Base-by-base conservation (phyloP, 2,329 filamentous ascomycete species). In the Neocucurbitaria cava region DNA sequence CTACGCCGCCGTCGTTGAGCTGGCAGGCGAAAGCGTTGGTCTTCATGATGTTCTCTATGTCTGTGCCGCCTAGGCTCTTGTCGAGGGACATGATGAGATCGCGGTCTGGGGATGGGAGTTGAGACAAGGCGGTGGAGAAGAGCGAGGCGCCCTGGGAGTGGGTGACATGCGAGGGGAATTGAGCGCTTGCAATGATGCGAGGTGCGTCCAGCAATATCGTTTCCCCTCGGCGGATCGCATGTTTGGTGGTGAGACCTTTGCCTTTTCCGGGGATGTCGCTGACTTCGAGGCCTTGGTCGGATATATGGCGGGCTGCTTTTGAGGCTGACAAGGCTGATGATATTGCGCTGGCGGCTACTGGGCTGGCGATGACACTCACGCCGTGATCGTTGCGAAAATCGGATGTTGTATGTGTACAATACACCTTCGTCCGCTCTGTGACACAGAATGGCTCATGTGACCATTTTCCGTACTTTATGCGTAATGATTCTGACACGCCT, bases 11-110 rank as follows among this genome's bases (percentile, higher is more conserved):
- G 30, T 69, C 66, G 10, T 58, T 33, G n/a, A 66, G 40, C 15
- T 58, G 58, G 20, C 66, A 69, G 3, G 61, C 59, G 47, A 69
- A 69, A 1, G 64, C 52, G 39, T 67, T 69, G 13, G 64, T 69
- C 44, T 69, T 63, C 49, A 69, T 52, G 17, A 66, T 54, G 33
- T 62, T 55, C 36, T 66, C 62, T 11, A 65, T 52, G 15, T 52
- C 56, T 5, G 49, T 59, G 11, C 58, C 58, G 8, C 57, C 56
- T 15, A 55, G 30, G 44, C 59, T 62, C 31, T 59, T 60, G 24
- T 67, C 64, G 5, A 69, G 47, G 7, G 46, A 40, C 3, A 61
- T 36, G 4, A 69, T 54, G 2, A 46, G 30, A 7, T 45, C 11
- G 1, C 49, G 51, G 26, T 66, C 61, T 9, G 20, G 18, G 11